These are phyloP conservation scores for Talaromyces sp. DNA, from an alignment of 2,329 filamentous ascomycete species.

Conservation along the genomic window DNA sequence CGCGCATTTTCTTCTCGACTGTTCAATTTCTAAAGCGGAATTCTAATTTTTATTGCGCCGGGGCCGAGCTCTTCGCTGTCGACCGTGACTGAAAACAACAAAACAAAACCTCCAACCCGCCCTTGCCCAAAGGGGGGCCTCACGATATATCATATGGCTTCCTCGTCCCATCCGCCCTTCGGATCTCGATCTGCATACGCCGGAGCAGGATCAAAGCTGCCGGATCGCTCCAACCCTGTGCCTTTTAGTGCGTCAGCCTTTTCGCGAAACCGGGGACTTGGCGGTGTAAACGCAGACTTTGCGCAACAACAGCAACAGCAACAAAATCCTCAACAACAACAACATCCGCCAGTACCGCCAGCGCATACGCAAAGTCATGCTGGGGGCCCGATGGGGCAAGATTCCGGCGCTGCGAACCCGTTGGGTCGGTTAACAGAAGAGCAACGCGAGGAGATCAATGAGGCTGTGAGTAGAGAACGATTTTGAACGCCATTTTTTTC, in stretches of 20 bases:
- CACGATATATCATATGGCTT: slow-evolving; percentile 40
- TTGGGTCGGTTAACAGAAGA: slow-evolving; percentile 68
- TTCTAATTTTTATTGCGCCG: neutral
- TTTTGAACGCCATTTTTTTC: neutral
- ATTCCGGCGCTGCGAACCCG: slow-evolving; percentile 39
- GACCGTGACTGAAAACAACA: neutral
- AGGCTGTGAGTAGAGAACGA: slow-evolving; percentile 62
- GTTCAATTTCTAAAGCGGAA: neutral
- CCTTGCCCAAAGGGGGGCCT: neutral
- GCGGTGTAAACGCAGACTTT: slow-evolving; percentile 14
- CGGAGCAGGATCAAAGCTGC: slow-evolving; percentile 44
- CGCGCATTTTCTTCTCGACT: neutral
- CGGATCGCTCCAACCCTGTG: slow-evolving; percentile 41
- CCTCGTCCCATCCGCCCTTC: slow-evolving; percentile 51
- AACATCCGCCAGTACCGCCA: slow-evolving; percentile 25
- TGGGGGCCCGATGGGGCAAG: slow-evolving; percentile 14
- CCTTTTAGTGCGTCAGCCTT: slow-evolving; percentile 41
- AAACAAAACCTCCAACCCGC: neutral
- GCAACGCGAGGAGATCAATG: slow-evolving; percentile 86
- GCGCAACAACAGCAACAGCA: slow-evolving; percentile 15
- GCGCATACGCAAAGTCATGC: slow-evolving; percentile 35
- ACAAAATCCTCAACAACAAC: slow-evolving; percentile 19
- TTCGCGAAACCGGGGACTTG: slow-evolving; percentile 33
- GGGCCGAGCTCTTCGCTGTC: neutral
- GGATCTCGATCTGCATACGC: slow-evolving; percentile 50